A percentile compares a stretch with the other conserved stretches of the same genome.
These are phyloP conservation scores for Colletotrichum endophyticum DNA, from an alignment of 2,329 filamentous ascomycete species.

Conservation along the genomic window DNA sequence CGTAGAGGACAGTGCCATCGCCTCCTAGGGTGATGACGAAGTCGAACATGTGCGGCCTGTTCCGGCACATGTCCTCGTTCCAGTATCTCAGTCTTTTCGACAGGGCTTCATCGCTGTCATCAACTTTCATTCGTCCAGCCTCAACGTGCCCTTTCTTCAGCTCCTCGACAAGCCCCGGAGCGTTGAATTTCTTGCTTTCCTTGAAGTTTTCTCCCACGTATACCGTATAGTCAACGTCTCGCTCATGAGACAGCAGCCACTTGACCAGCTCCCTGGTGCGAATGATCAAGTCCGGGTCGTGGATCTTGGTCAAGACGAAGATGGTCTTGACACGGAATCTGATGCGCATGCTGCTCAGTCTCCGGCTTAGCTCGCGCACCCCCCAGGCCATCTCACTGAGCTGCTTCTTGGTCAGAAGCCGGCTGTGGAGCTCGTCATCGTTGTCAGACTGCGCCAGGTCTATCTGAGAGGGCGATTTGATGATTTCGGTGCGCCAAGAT, in stretches of 20 bases:
- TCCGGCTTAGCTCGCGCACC: conserved; percentile 87
- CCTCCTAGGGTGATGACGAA: conserved; percentile 92
- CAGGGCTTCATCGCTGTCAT: conserved; percentile 39
- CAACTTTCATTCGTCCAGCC: conserved; percentile 35
- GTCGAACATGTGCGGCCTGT: conserved; percentile 86
- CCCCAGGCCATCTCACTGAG: conserved; percentile 97
- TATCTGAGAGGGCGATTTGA: conserved; percentile 44
- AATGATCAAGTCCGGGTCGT: conserved; percentile 79
- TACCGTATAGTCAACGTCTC: conserved; percentile 73
- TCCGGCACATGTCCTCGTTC: conserved; percentile 78
- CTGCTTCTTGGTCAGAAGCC: conserved; percentile 94
- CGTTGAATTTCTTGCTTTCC: conserved; percentile 75
- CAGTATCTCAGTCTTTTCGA: conserved; percentile 75
- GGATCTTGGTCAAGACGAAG: conserved; percentile 90
- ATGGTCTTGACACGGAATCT: conserved; percentile 82
- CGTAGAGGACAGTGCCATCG: conserved; percentile 96
- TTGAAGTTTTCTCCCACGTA: conserved; percentile 82
- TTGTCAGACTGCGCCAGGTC: conserved; percentile 37
- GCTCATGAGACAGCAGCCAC: conserved; percentile 80
- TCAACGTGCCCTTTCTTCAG: conserved; percentile 50
- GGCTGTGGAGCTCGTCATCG: conserved; percentile 51
- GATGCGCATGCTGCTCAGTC: conserved; percentile 81
- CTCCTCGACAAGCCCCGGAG: conserved; percentile 69
- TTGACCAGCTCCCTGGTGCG: conserved; percentile 78
- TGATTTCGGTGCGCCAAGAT: conserved; percentile 56